Evolutionary conservation across 164 flowering plant species (phyloP).

Genomic region (Tetrastigma voinierianum): DNA sequence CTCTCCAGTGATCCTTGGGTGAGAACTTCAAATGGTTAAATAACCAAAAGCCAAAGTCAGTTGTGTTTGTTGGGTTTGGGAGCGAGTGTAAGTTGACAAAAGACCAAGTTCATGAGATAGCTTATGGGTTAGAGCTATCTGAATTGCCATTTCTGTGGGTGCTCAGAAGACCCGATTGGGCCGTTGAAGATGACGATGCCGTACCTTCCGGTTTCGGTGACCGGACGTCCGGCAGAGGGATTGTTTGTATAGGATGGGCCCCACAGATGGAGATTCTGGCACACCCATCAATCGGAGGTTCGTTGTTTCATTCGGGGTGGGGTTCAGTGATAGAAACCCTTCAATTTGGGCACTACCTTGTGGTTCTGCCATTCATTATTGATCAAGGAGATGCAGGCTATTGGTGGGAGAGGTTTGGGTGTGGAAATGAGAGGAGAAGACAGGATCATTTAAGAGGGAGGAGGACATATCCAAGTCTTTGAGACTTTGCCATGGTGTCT

Average conservation of each 20-base stretch:
- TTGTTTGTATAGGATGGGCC: too few relatives aligned
- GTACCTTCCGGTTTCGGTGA: too few relatives aligned
- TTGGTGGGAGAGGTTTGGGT: conserved; percentile 26
- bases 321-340: not conserved
- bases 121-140: too few relatives aligned
- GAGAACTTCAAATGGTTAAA: conserved; percentile 16
- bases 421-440: conserved; percentile 37
- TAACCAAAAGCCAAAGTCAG: not conserved
- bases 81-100: conserved; percentile 15
- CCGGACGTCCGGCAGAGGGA: too few relatives aligned
- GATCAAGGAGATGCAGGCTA: conserved; percentile 31
- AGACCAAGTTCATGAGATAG: conserved; percentile 13
- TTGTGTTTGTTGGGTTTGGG: conserved; percentile 15
- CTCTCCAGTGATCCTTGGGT: not conserved
- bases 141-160: too few relatives aligned
- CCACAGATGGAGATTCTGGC: too few relatives aligned
- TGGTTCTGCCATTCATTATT: conserved; percentile 1
- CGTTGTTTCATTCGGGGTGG: too few relatives aligned
- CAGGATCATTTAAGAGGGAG: conserved; percentile 26
- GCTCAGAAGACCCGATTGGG: too few relatives aligned
- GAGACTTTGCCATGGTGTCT: conserved; percentile 25
- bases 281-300: too few relatives aligned
- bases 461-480: conserved; percentile 22
- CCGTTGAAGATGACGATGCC: too few relatives aligned
- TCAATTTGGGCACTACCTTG: not conserved